Evolutionary conservation across 352 stramenopile species (phyloP), one percentile per base, ranked within the genome.

Genomic region (Phytophthora pistaciae): DNA sequence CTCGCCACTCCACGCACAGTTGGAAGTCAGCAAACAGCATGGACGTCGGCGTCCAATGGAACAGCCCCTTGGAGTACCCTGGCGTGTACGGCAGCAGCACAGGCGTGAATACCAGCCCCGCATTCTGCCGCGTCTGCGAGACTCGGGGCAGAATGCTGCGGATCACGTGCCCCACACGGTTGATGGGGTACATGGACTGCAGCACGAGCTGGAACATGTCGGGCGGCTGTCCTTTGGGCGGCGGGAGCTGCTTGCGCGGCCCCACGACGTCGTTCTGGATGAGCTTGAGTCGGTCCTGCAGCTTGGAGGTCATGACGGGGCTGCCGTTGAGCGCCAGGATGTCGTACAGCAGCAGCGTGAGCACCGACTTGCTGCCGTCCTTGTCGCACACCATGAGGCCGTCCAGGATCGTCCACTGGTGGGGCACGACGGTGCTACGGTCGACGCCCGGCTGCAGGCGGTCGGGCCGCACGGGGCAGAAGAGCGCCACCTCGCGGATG

Each of bases 211-310:
- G 85, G 68, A 96, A 96, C 64, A 83, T 87, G 54, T 93, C 87
- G 5, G 89, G 77, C 18, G 87, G 87, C 21, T 96, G 89, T 46
- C 83, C 83, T 64, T 96, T 96, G 5, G 87, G 87, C 29, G 84
- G 55, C 36, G 86, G 78, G 16, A 95, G 78, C 53, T 86, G 85
- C 83, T 94, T 95, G 36, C 87, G 84, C 31, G 89, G 89, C 1
- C 80, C 88, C 58, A 96, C 90, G n/a, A 96, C 87, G 78, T 94
- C 88, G 75, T 96, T 96, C 74, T 96, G 89, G 56, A 96, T 88
- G n/a, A 95, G 69, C 62, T 96, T 96, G 44, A 96, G 83, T 23
- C 90, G 74, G 60, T 96, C 90, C 73, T 94, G 87, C 10, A 96
- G 80, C 75, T 95, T 96, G 40, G 85, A 92, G 25, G 82, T 78